Evolutionary conservation across 2,329 filamentous ascomycete genomes (phyloP).

Genomic region (Neophaeococcomyces mojaviensis): DNA sequence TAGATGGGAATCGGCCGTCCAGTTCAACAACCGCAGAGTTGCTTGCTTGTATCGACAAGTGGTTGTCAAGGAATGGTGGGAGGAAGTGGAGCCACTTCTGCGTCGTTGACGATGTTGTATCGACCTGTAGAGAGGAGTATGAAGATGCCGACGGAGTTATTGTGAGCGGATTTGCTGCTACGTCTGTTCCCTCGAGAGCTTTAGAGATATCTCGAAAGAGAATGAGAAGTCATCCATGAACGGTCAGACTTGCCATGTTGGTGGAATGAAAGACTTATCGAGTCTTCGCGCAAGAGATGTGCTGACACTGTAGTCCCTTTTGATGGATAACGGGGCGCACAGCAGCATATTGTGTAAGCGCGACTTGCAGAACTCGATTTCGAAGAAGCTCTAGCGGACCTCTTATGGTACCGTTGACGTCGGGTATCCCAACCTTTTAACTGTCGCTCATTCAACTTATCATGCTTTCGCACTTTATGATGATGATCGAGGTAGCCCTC

Average conservation of each 20-base stretch:
- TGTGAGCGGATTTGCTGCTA: too few species aligned
- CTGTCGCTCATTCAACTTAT: not conserved
- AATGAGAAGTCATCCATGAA: too few species aligned
- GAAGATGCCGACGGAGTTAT: too few species aligned
- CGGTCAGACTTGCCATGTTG: too few species aligned
- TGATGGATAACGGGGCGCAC: not conserved
- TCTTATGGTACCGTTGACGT: not conserved
- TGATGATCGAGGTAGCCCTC: not conserved
- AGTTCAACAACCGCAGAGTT: not conserved
- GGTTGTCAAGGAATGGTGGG: not conserved
- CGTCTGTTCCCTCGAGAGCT: too few species aligned
- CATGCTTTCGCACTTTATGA: not conserved
- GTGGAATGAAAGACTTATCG: too few species aligned
- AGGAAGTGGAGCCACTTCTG: not conserved
- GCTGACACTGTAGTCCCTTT: too few species aligned
- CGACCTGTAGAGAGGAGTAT: too few species aligned
- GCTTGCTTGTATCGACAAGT: not conserved
- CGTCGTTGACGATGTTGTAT: not conserved
- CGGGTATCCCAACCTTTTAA: too few species aligned
- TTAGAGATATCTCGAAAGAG: too few species aligned
- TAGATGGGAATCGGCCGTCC: not conserved
- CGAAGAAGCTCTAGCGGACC: not conserved
- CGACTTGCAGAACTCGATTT: slow-evolving; percentile 1
- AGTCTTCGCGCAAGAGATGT: too few species aligned
- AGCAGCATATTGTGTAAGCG: not conserved